Evolutionary conservation across 768 basidiomycete species (phyloP), one percentile per base, ranked within the genome.

Genomic region (Tremella fuciformis): DNA sequence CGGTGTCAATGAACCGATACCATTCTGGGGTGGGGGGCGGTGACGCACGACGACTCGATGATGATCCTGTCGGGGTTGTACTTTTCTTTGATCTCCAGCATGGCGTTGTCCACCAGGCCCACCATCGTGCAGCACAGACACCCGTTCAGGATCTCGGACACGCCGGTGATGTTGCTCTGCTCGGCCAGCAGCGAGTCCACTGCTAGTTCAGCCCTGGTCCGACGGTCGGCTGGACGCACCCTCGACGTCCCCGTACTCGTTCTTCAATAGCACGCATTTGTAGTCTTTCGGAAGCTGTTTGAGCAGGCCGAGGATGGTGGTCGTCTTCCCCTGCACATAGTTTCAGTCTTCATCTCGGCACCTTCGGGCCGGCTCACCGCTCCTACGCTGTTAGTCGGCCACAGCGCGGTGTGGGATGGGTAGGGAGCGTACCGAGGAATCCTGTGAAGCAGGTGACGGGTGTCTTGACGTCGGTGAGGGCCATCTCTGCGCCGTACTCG

Each of bases 81-180:
- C 62, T 85, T 88, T 38, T 93, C 74, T 60, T 85, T 82, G 59
- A 97, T 93, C 74, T 96, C 93, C 26, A 91, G 73, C 42, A 96
- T 78, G 3, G 93, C 93, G 8, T 80, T 89, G 77, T 92, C 86
- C 86, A 97, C 93, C 71, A 93, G 89, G 1, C 93, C 93, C 18
- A 96, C 91, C 38, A 96, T 84, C 1, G 94, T 88, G 70, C 91
- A 93, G 67, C 91, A 92, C 91, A 94, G 85, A 82, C 91, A 96
- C n/a, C 91, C 92, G 76, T 94, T 96, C 63, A 92, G 77, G 53
- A 97, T 96, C 77, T 97, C 92, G 67, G 86, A 89, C 57, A 97
- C 91, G 0, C 88, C 91, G 16, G 89, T 79, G 42, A 97, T 76
- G 11, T 74, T 78, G 51, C 85, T 89, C 69, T 92, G 86, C 58